These are phyloP conservation scores for Clathrospora elynae DNA, from an alignment of 2,329 filamentous ascomycete species.

Conservation along the genomic window DNA sequence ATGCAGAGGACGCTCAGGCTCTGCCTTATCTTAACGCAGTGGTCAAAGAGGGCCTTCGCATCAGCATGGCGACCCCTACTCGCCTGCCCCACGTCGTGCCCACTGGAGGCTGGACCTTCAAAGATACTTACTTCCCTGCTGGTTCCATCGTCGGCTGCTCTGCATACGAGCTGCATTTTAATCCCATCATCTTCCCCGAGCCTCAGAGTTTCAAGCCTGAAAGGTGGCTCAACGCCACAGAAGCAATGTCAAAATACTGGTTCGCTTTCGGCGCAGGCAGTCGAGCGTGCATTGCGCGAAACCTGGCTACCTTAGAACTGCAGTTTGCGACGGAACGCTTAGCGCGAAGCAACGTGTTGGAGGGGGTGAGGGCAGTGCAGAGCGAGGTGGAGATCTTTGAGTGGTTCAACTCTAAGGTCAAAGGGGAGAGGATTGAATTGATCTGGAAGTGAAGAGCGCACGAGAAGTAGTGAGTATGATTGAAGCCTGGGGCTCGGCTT, in stretches of 20 bases:
- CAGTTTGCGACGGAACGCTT: constrained; percentile 48
- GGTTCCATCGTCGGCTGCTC: constrained; percentile 36
- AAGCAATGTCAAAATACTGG: constrained; percentile 42
- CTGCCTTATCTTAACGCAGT: constrained; percentile 54
- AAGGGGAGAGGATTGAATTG: constrained; percentile 55
- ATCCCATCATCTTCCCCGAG: constrained; percentile 24
- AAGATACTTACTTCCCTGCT: constrained; percentile 30
- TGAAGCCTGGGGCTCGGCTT: no score
- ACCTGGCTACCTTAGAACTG: constrained; percentile 38
- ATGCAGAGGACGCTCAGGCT: constrained; percentile 25
- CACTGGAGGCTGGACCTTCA: constrained; percentile 33
- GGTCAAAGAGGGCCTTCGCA: constrained; percentile 53
- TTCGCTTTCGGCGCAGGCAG: constrained; percentile 42
- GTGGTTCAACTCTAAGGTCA: constrained; percentile 62
- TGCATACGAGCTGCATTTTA: constrained; percentile 36
- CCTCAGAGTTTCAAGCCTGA: constrained; percentile 30
- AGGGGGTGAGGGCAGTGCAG: constrained; percentile 50
- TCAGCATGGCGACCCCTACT: constrained; percentile 50
- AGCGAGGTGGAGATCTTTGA: constrained; percentile 58
- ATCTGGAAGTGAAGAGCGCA: constrained; percentile 17
- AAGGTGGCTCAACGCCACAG: constrained; percentile 40
- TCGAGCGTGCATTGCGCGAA: constrained; percentile 41
- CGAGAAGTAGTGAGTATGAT: no score
- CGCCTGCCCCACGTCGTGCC: constrained; percentile 40
- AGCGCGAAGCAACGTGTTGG: constrained; percentile 52